These are phyloP conservation scores for Thalassiosira livingstoniorum DNA, from an alignment of 352 stramenopile species.

Conservation along the genomic window DNA sequence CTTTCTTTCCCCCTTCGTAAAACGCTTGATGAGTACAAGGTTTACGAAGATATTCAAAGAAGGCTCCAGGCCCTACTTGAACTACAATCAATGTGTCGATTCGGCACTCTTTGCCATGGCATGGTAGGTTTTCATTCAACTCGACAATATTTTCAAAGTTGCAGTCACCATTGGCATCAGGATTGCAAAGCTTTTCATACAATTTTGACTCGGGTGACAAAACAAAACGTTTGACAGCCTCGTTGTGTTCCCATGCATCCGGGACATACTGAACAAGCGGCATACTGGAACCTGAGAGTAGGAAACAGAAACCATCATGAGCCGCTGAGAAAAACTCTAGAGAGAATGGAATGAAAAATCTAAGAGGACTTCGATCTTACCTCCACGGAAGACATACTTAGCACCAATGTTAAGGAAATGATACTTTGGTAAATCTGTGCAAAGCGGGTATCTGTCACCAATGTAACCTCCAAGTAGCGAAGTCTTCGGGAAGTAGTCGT, in stretches of 20 bases:
- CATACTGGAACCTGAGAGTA: too few relatives aligned
- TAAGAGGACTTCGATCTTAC: too few relatives aligned
- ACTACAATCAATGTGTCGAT: slow-evolving; percentile 56
- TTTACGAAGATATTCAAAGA: slow-evolving; percentile 71
- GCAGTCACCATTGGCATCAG: slow-evolving; percentile 47
- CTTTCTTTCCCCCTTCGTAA: slow-evolving; percentile 60
- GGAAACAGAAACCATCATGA: too few relatives aligned
- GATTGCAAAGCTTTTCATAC: slow-evolving; percentile 64
- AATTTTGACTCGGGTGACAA: slow-evolving; percentile 47
- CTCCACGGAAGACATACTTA: slow-evolving; percentile 62
- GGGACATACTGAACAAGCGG: slow-evolving; percentile 44
- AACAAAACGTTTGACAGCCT: slow-evolving; percentile 64
- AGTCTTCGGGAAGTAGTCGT: slow-evolving; percentile 74
- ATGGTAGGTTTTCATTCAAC: slow-evolving; percentile 58
- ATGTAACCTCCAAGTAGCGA: slow-evolving; percentile 76
- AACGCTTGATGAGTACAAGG: slow-evolving; percentile 64
- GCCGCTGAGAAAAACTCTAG: too few relatives aligned
- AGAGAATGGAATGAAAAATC: too few relatives aligned
- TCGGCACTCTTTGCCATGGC: slow-evolving; percentile 60
- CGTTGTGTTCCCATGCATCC: slow-evolving; percentile 50
- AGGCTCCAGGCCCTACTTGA: slow-evolving; percentile 59
- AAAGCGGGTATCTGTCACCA: slow-evolving; percentile 83
- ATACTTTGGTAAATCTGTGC: slow-evolving; percentile 68
- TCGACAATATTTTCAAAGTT: slow-evolving; percentile 51
- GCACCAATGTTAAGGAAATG: slow-evolving; percentile 77